Evolutionary conservation across 2,329 filamentous ascomycete genomes (phyloP), one percentile per base, ranked within the genome.

Genomic region (Aspergillus carbonarius): DNA sequence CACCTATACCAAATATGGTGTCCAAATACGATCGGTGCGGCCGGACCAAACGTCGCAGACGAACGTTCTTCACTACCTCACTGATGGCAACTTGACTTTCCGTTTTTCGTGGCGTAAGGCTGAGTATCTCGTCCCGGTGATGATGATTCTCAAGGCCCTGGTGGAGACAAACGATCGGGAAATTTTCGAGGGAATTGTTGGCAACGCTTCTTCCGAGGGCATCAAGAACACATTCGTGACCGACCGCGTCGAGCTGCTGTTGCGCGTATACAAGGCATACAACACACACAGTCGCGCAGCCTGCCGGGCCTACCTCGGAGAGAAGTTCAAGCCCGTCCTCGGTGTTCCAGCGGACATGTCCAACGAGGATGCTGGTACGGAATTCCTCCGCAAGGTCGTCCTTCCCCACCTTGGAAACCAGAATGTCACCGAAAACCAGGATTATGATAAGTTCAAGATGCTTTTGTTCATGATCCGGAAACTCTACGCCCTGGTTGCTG

Each of bases 1-100:
- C 18, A 85, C 90, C 61, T 99, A 97, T 78, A 96, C 92, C 10
- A 89, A 90, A 59, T 95, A 87, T 70, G 95, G 92, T 82, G 90
- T 98, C 58, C 91, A 96, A 70, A 87, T 97, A 66, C 88, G 95
- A 77, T 96, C 89, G 2, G 92, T 97, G 56, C 87, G 95, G 59
- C 93, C 93, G n/a, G 95, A 99, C 76, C 92, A 99, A 78, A 97
- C 93, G 8, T 97, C 93, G 30, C 93, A 98, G 76, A 98, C 93
- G 37, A 99, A 98, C 70, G 92, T 96, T 34, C 83, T 99, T 50
- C 95, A 99, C 78, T 99, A 98, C 75, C 85, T 99, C 57, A 92
- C 84, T 68, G 95, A 99, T 73, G 95, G 95, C 64, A 98, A 97
- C 75, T 88, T 98, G 68, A 98, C 92, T 0, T 96, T 99, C 78